Conservation (phyloP, 179 eudicot genomes). For the Actinidia polygama region DNA sequence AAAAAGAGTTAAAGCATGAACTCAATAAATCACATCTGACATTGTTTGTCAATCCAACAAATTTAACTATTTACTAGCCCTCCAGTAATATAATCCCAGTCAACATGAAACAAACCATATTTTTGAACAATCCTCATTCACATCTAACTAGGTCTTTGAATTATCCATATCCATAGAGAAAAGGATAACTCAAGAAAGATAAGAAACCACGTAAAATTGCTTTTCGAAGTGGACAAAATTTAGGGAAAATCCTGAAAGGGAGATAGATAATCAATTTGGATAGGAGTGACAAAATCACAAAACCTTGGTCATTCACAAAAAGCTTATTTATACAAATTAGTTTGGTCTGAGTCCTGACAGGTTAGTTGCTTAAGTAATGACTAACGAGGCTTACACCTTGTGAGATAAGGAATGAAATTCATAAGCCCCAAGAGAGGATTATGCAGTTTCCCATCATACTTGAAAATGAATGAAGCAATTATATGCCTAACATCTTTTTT, state of each 20-base stretch:
- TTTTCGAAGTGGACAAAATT: not conserved
- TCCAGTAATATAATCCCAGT: not conserved
- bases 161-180: not conserved
- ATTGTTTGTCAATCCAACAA: conserved; percentile 4
- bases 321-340: not conserved
- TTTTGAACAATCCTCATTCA: not conserved
- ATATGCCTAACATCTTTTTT: not conserved
- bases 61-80: not conserved
- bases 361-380: not conserved
- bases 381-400: not conserved
- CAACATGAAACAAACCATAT: not conserved
- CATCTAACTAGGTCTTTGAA: not conserved
- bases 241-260: not conserved
- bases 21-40: not conserved
- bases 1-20: not conserved
- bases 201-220: not conserved
- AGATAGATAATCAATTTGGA: not conserved
- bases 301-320: not conserved
- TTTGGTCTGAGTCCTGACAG: not conserved
- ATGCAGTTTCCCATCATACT: no score
- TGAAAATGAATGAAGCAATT: not conserved
- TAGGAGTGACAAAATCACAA: not conserved
- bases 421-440: not conserved
- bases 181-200: conserved; percentile 7
- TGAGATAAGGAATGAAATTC: not conserved